phyloP scores from a whole-genome alignment of 768 basidiomycete genomes.

The Fibroporia radiculosa region DNA sequence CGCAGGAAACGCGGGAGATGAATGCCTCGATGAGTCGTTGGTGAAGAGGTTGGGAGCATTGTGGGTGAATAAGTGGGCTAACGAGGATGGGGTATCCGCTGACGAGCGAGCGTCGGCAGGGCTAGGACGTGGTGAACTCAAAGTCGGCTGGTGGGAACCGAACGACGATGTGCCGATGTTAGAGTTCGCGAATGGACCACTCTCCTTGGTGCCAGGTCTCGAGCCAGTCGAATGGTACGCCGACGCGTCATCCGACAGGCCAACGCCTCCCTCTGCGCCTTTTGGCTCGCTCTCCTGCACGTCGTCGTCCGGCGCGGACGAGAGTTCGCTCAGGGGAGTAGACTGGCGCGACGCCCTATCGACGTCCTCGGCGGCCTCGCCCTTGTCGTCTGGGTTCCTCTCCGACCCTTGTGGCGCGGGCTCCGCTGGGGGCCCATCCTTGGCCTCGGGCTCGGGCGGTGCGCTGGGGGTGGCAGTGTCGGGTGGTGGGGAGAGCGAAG shows the following conservation, averaged over 20 bases:
- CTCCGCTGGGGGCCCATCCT: constrained; percentile 10
- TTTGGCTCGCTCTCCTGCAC: constrained; percentile 34
- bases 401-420: constrained; percentile 10
- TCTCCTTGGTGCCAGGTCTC: not conserved
- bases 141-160: not conserved
- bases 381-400: constrained; percentile 29
- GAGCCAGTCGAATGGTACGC: not conserved
- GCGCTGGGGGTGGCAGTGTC: constrained; percentile 13
- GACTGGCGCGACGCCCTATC: constrained; percentile 45
- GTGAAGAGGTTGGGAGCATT: not conserved
- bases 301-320: constrained; percentile 55
- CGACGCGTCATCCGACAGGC: not conserved
- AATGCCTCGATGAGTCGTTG: not conserved
- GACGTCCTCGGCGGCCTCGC: constrained; percentile 23
- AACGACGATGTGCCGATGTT: not conserved
- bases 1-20: not conserved
- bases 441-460: constrained; percentile 5
- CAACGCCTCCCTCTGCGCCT: constrained; percentile 6
- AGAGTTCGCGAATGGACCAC: not conserved
- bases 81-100: not conserved
- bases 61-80: not conserved
- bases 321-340: constrained; percentile 73
- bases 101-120: not conserved
- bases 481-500: constrained; percentile 23
- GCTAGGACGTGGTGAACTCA: not conserved